Percentiles rank a stretch among this genome's conserved stretches.
phyloP scores from a whole-genome alignment of 352 stramenopile genomes.

The Pythium rhizo-oryzae region DNA sequence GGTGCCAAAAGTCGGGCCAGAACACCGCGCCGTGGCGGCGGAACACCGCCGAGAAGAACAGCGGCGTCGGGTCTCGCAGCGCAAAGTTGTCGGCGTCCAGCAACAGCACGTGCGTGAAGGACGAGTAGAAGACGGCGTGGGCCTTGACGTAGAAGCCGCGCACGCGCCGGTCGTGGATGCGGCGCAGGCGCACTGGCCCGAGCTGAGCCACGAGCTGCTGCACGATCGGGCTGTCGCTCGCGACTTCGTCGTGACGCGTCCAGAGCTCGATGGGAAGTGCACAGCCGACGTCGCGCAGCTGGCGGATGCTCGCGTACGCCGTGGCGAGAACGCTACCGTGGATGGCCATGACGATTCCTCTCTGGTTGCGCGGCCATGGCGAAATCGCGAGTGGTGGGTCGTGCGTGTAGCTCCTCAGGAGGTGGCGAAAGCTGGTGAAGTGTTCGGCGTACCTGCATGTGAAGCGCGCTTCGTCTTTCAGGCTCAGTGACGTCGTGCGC shows the following conservation, averaged over 20 bases:
- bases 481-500: constrained; percentile 59
- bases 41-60: constrained; percentile 32
- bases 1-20: constrained; percentile 45
- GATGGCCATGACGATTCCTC: constrained; percentile 40
- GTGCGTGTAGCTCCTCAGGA: constrained; percentile 50
- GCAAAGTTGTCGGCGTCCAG: constrained; percentile 43
- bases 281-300: constrained; percentile 32
- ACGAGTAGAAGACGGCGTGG: constrained; percentile 40
- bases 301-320: constrained; percentile 33
- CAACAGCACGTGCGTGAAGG: constrained; percentile 34
- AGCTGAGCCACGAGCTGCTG: constrained; percentile 24
- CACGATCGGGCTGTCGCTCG: constrained; percentile 26
- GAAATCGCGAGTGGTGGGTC: constrained; percentile 48
- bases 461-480: constrained; percentile 72
- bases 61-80: constrained; percentile 29
- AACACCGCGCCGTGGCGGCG: constrained; percentile 33
- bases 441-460: constrained; percentile 62
- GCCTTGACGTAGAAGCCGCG: constrained; percentile 37
- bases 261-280: constrained; percentile 38
- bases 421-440: constrained; percentile 62
- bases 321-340: constrained; percentile 33
- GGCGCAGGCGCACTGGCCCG: constrained; percentile 30
- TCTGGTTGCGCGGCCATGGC: not conserved
- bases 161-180: constrained; percentile 30
- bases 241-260: constrained; percentile 33